Conservation (phyloP, 2,329 filamentous ascomycete genomes). For the Sporothrix phasma region DNA sequence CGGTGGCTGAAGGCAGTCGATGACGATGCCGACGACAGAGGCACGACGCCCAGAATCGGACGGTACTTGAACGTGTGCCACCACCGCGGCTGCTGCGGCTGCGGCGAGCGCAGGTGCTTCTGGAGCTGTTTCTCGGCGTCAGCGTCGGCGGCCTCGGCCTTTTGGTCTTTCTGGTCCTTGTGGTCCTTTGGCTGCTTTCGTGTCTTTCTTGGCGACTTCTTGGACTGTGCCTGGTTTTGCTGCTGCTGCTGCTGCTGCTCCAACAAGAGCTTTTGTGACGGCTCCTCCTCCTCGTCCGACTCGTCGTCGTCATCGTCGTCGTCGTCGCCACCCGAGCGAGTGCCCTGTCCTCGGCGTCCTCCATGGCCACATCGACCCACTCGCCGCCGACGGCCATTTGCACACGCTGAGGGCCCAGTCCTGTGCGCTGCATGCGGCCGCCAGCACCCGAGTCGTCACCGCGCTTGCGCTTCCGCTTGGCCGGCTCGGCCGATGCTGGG, state of each 20-base stretch:
- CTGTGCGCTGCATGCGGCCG: slow-evolving; percentile 39
- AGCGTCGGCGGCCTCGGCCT: slow-evolving; percentile 10
- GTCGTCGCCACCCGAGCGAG: slow-evolving; percentile 22
- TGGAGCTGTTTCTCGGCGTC: slow-evolving; percentile 5
- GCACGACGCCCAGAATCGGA: slow-evolving; percentile 69
- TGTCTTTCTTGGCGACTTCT: not conserved
- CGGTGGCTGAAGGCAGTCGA: not conserved
- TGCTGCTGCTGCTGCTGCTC: not conserved
- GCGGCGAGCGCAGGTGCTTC: not conserved
- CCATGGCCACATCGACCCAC: slow-evolving; percentile 28
- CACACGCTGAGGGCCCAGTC: slow-evolving; percentile 36
- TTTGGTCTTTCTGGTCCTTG: not conserved
- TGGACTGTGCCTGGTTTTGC: not conserved
- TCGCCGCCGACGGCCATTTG: slow-evolving; percentile 30
- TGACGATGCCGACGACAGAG: slow-evolving; percentile 25
- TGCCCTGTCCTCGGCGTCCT: slow-evolving; percentile 31
- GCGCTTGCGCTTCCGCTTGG: slow-evolving; percentile 44
- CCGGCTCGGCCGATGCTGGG: not conserved
- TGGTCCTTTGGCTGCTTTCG: not conserved
- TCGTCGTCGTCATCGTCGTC: slow-evolving; percentile 19
- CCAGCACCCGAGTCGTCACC: slow-evolving; percentile 43
- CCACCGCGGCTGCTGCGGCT: slow-evolving; percentile 30
- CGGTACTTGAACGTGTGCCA: slow-evolving; percentile 93
- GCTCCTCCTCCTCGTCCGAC: slow-evolving; percentile 4
- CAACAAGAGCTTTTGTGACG: not conserved